Base-by-base conservation (phyloP, 2,329 filamentous ascomycete genomes). In the Calonectria ilicicola region DNA sequence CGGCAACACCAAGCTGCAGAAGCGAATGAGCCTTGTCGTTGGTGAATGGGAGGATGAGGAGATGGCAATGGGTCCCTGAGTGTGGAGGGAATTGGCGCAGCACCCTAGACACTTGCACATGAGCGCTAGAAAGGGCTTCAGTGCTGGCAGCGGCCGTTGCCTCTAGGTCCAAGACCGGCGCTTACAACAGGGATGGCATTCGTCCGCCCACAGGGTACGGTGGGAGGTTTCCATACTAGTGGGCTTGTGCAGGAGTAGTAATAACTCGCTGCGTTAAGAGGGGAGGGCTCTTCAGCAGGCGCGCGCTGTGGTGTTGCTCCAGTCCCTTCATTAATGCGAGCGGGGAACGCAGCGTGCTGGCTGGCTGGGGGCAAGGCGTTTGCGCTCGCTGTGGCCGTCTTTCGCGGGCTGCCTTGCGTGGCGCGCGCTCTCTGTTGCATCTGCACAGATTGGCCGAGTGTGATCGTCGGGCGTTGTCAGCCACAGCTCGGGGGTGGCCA, bases 141-240 rank as follows among this genome's bases (percentile, higher is more conserved):
- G 44, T 49, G 38, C 46, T 56, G 67, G 56, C 67, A 65, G 58
- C 38, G 38, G 47, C 46, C 42, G 65, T 40, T 69, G 44, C 42
- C 42, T 40, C 38, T 23, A 46, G 40, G 42, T 26, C 14, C 58
- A 56, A 42, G 46, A 38, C 60, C 65, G 74, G 73, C 72, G 75
- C 75, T 75, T 76, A 76, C 32, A 67, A 72, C 74, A 70, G 49
- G 75, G 72, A 44, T 70, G 44, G 26, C 46, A 32, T 32, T 35
- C 63, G 38, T 60, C 67, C 67, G 53, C 62, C 62, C 64, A 60
- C 63, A 69, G 40, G 58, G 32, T 21, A 32, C 58, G 38, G 21
- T 49, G 23, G 35, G 21, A 65, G 47, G 47, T 40, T 65, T 49
- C 60, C 66, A 64, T 65, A 21, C 27, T 44, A 23, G 58, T 42